Evolutionary conservation across 1,284 basidiomycete species (phyloP).

Genomic region (Heterobasidion occidentale): DNA sequence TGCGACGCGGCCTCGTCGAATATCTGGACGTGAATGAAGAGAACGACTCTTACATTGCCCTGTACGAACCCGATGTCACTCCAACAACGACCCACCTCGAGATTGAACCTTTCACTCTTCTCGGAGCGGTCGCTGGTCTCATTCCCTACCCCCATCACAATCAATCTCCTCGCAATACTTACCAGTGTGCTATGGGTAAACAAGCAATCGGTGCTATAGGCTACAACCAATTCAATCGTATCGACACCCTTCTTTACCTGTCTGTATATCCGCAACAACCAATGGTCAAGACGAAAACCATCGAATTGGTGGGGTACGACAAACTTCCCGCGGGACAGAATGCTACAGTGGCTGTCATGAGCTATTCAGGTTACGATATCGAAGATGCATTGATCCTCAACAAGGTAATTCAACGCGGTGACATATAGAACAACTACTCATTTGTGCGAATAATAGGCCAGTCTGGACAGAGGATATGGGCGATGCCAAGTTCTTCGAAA

Average conservation of each 20-base stretch:
- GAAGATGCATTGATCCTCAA: slow-evolving; percentile 98
- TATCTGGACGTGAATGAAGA: slow-evolving; percentile 99
- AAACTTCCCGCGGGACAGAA: slow-evolving; percentile 97
- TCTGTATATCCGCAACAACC: slow-evolving; percentile 99
- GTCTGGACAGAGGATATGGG: slow-evolving; percentile 95
- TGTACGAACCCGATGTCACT: slow-evolving; percentile 88
- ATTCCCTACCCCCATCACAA: slow-evolving; percentile 99
- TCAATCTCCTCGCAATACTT: slow-evolving; percentile 97
- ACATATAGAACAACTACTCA: too few species aligned
- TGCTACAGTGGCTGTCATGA: slow-evolving; percentile 98
- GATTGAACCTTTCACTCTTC: slow-evolving; percentile 97
- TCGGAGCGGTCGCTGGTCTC: slow-evolving; percentile 95
- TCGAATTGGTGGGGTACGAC: slow-evolving; percentile 96
- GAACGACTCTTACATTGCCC: slow-evolving; percentile 95
- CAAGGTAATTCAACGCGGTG: slow-evolving; percentile 42
- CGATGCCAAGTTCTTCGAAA: slow-evolving; percentile 97
- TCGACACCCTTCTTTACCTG: slow-evolving; percentile 97
- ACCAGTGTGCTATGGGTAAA: slow-evolving; percentile 99
- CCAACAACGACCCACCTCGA: slow-evolving; percentile 89
- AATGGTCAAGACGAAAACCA: slow-evolving; percentile 99
- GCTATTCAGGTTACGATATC: slow-evolving; percentile 98
- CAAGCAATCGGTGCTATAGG: slow-evolving; percentile 99
- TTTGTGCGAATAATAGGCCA: slow-evolving; percentile 45
- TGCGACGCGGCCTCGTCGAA: slow-evolving; percentile 93
- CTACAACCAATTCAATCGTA: slow-evolving; percentile 96